Conservation (phyloP, 768 basidiomycete species). For the Filobasidium floriforme region DNA sequence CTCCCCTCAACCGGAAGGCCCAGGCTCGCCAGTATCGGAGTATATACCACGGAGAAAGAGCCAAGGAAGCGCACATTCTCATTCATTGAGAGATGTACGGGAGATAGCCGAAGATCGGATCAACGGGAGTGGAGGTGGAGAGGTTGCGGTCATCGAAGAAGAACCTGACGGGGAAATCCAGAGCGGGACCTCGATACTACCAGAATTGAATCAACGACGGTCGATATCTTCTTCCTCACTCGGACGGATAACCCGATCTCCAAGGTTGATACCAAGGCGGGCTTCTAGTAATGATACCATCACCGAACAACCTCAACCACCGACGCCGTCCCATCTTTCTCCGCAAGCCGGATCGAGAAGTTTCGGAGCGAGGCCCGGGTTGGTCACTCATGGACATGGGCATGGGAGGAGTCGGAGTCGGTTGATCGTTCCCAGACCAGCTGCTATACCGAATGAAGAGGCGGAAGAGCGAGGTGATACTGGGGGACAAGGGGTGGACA, state of each 20-base stretch:
- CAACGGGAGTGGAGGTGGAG: no score
- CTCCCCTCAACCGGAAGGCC: not conserved
- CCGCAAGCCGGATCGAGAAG: no score
- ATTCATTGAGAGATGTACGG: not conserved
- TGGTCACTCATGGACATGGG: no score
- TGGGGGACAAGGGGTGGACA: not conserved
- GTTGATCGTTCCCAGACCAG: constrained; percentile 1
- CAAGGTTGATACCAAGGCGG: not conserved
- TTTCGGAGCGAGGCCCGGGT: no score
- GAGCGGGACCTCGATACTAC: no score
- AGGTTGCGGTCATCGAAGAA: not conserved
- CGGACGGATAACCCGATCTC: not conserved
- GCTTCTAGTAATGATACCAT: constrained; percentile 4
- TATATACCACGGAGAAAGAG: not conserved
- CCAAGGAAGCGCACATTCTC: not conserved
- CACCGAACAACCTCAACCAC: not conserved
- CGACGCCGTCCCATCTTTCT: no score
- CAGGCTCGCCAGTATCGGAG: no score
- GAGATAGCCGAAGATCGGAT: not conserved
- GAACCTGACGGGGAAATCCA: not conserved
- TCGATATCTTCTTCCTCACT: not conserved
- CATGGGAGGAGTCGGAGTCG: constrained; percentile 5
- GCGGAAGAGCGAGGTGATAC: not conserved
- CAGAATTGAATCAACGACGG: not conserved
- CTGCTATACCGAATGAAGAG: not conserved